Conservation (phyloP, 1,284 basidiomycete genomes). For the Sanghuangporus sanghuang region DNA sequence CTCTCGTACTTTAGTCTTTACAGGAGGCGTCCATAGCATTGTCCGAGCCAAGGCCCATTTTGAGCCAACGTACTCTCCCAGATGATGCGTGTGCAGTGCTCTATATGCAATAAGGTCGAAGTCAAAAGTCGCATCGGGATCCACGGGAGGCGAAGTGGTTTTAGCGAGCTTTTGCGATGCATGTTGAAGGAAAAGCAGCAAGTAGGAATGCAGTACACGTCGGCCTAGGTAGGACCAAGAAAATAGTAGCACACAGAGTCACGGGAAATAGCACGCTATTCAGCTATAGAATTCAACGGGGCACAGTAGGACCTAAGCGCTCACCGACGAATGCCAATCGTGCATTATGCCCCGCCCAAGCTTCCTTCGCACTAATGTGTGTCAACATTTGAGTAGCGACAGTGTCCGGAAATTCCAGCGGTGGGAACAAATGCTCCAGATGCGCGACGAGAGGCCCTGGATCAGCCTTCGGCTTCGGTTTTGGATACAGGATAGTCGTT, state of each 20-base stretch:
- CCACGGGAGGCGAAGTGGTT: slow-evolving; percentile 32
- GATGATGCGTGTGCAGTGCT: slow-evolving; percentile 57
- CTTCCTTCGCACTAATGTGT: slow-evolving; percentile 64
- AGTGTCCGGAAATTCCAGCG: slow-evolving; percentile 63
- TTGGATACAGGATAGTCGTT: slow-evolving; percentile 4
- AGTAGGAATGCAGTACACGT: slow-evolving; percentile 67
- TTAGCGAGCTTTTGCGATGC: slow-evolving; percentile 28
- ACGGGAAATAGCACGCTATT: neutral
- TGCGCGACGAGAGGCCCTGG: slow-evolving; percentile 40
- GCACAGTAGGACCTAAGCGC: slow-evolving; percentile 21
- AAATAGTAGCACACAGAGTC: neutral
- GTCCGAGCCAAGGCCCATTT: slow-evolving; percentile 63
- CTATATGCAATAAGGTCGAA: slow-evolving; percentile 49
- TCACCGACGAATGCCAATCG: slow-evolving; percentile 66
- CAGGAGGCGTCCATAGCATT: slow-evolving; percentile 65
- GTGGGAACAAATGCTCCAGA: slow-evolving; percentile 55
- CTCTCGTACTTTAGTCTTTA: slow-evolving; percentile 18
- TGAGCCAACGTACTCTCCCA: slow-evolving; percentile 69
- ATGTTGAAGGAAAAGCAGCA: slow-evolving; percentile 64
- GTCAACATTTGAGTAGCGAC: slow-evolving; percentile 69
- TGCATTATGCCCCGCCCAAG: slow-evolving; percentile 61
- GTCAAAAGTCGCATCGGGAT: slow-evolving; percentile 36
- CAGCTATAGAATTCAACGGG: too few relatives aligned
- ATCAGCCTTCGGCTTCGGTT: slow-evolving; percentile 9
- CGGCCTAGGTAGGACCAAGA: slow-evolving; percentile 44